Evolutionary conservation across 805 yeast genomes (phyloP).

Genomic region (Starmerella potacharoeniae): DNA sequence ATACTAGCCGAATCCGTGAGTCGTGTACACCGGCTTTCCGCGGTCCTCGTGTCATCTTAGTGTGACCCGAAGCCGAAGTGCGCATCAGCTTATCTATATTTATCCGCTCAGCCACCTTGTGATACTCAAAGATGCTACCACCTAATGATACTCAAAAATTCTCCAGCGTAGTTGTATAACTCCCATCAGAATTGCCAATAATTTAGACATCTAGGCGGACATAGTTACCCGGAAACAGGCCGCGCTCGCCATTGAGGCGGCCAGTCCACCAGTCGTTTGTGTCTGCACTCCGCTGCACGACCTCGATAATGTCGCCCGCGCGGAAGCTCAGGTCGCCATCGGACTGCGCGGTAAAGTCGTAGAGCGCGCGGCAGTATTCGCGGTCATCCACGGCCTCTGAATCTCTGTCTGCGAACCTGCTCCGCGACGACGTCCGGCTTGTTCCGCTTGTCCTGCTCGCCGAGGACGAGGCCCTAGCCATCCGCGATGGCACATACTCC

Average conservation of each 20-base stretch:
- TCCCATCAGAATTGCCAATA: background rate
- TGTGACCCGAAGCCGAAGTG: background rate
- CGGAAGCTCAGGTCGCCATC: constrained; percentile 79
- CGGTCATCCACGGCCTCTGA: constrained; percentile 27
- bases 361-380: constrained; percentile 65
- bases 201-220: constrained; percentile 44
- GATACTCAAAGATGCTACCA: too few species aligned
- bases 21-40: too few species aligned
- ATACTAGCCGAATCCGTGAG: background rate
- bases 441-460: background rate
- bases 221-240: constrained; percentile 93
- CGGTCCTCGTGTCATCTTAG: too few species aligned
- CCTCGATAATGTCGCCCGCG: constrained; percentile 78
- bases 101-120: background rate
- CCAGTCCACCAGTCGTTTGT: constrained; percentile 99
- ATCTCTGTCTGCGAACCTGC: constrained; percentile 23
- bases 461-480: background rate
- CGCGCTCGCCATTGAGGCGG: constrained; percentile 65
- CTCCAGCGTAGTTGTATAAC: too few species aligned
- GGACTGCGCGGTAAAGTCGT: constrained; percentile 87
- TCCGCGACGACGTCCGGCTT: constrained; percentile 27
- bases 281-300: constrained; percentile 71
- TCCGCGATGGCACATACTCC: constrained; percentile 22
- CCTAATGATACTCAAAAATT: too few species aligned
- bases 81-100: background rate